A percentile compares a stretch with the other conserved stretches of the same genome.
These are phyloP conservation scores for Mucor indicus DNA, from an alignment of 371 early-diverging fungal species.

Conservation along the genomic window DNA sequence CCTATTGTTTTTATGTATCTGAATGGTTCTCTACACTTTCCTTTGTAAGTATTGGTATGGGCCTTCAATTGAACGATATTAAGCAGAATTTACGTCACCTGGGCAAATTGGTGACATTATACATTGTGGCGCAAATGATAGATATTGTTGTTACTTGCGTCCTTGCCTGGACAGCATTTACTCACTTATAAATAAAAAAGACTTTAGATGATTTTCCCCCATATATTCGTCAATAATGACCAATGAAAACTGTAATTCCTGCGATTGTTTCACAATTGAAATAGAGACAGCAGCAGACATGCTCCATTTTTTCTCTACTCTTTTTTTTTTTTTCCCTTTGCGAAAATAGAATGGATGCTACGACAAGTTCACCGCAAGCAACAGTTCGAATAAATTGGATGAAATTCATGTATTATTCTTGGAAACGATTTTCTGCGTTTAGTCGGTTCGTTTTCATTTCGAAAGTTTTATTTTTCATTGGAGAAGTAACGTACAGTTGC, in stretches of 20 bases:
- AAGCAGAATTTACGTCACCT: slow-evolving; percentile 48
- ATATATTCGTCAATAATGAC: too few relatives aligned
- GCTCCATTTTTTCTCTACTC: too few relatives aligned
- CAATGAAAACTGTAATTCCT: too few relatives aligned
- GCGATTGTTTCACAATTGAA: too few relatives aligned
- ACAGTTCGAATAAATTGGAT: slow-evolving; percentile 1
- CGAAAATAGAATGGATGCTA: too few relatives aligned
- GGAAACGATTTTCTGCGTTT: slow-evolving; percentile 8
- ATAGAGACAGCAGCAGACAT: too few relatives aligned
- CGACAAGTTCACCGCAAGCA: too few relatives aligned
- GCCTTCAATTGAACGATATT: slow-evolving; percentile 53
- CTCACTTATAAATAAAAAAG: slow-evolving; percentile 3
- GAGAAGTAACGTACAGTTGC: slow-evolving; percentile 5
- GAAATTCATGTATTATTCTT: slow-evolving; percentile 7
- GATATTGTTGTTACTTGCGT: slow-evolving; percentile 55
- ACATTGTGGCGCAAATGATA: slow-evolving; percentile 55
- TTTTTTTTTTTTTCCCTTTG: not conserved
- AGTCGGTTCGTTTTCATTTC: not conserved
- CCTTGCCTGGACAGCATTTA: slow-evolving; percentile 57
- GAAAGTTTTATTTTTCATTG: not conserved
- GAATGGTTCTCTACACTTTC: slow-evolving; percentile 65
- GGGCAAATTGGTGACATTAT: slow-evolving; percentile 51
- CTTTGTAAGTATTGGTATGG: slow-evolving; percentile 61
- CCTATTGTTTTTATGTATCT: slow-evolving; percentile 57
- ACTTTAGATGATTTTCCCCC: not conserved